Evolutionary conservation across 1,139 yeast species (phyloP), one percentile per base, ranked within the genome.

Genomic region (Diutina mesorugosa): DNA sequence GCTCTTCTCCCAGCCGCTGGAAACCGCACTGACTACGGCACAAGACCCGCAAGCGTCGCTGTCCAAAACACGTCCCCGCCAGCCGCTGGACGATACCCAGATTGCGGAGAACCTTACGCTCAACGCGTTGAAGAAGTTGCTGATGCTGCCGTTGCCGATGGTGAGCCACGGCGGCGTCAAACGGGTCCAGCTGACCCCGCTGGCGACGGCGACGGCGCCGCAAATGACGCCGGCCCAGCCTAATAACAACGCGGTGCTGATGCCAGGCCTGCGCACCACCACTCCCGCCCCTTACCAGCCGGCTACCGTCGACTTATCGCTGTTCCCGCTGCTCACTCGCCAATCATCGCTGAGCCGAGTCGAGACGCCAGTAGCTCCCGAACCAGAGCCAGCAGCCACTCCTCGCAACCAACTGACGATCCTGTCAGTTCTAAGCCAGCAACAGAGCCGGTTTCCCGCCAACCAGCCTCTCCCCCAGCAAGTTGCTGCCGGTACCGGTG

Each of bases 221-320:
- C 41, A 8, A 35, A 10, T n/a, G n/a, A 10, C 41, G 10, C 41
- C 14, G 14, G 6, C 41, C 12, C 26, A 21, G 26, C 41, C n/a
- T 35, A 12, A 9, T 8, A 35, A 35, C 14, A 35, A 35, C 41
- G 41, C 41, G 1, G 14, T 16, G 6, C 41, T 35, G 41, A 35
- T 35, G 41, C 41, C 41, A 2, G 41, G 21, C 8, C n/a, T 9
- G 10, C 26, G 47, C 10, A 18, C 47, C 21, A 18, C 47, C 21
- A 45, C 26, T 6, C 47, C 47, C 21, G 26, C 45, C 57, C 79
- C 79, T 1, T 79, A 79, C 63, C 78, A 76, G 57, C 83, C 83
- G 0, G 83, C 84, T 0, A 80, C 78, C 59, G 83, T 77, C 7
- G 84, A 79, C 60, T 69, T 79, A 59, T 72, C 78, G 6, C 69